Percentiles rank a stretch among this genome's conserved stretches.
Evolutionary conservation across 1,139 yeast species (phyloP).

Genomic region (Neolecta irregularis): DNA sequence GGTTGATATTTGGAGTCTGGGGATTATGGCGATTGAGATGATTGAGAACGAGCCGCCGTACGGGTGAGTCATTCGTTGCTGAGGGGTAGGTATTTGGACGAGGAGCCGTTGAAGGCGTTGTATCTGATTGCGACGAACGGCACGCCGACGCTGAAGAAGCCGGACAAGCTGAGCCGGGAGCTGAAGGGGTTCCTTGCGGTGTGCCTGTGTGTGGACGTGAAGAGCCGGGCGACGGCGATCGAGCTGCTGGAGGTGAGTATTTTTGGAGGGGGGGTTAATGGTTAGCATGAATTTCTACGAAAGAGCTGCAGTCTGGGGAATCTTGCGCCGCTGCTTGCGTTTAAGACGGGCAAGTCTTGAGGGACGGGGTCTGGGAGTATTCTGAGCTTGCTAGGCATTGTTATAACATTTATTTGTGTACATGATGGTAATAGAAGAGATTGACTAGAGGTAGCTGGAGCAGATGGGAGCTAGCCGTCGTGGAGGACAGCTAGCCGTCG

Average conservation of each 20-base stretch:
- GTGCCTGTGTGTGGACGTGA: constrained; percentile 89
- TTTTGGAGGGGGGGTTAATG: not conserved
- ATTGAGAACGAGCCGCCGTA: constrained; percentile 97
- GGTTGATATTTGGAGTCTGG: constrained; percentile 95
- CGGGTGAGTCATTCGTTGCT: too few species aligned
- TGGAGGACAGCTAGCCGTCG: too few species aligned
- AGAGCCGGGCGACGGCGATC: constrained; percentile 78
- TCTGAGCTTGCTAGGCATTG: too few species aligned
- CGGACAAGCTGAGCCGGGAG: constrained; percentile 60
- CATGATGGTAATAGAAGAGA: too few species aligned
- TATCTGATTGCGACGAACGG: constrained; percentile 93
- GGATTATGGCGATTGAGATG: constrained; percentile 98
- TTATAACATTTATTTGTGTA: too few species aligned
- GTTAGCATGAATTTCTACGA: constrained; percentile 52
- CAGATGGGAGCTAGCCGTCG: too few species aligned
- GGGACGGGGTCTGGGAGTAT: too few species aligned
- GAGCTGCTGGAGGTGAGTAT: constrained; percentile 42
- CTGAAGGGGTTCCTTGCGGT: constrained; percentile 79
- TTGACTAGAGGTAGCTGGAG: too few species aligned
- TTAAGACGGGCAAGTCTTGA: constrained; percentile 31
- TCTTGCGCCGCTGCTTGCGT: constrained; percentile 53
- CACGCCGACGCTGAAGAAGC: constrained; percentile 83
- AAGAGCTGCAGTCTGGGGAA: constrained; percentile 56
- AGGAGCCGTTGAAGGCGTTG: constrained; percentile 78
- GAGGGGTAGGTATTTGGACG: too few species aligned